Percentiles rank a stretch among this genome's conserved stretches.
These are phyloP conservation scores for Penicillium roqueforti DNA, from an alignment of 495 filamentous ascomycete genomes.

Conservation along the genomic window DNA sequence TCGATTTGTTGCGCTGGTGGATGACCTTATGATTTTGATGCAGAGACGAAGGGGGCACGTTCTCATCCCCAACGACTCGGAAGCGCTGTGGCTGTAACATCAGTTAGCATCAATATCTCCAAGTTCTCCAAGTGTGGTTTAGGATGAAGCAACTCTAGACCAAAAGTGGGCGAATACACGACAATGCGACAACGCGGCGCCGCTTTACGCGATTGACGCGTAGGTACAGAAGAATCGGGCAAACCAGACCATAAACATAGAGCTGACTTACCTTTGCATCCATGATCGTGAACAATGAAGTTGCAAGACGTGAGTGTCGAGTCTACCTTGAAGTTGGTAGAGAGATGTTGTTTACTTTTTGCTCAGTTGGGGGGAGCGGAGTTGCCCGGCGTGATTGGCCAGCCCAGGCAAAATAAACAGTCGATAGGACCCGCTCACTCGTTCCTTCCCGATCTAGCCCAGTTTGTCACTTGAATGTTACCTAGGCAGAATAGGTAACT, in stretches of 20 bases:
- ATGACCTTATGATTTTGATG: conserved; percentile 52
- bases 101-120: conserved; percentile 7
- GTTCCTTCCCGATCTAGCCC: background rate
- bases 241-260: background rate
- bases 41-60: conserved; percentile 49
- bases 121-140: background rate
- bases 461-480: background rate
- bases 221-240: background rate
- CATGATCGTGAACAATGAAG: conserved; percentile 21
- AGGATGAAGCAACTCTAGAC: background rate
- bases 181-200: background rate
- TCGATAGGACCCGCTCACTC: conserved; percentile 1
- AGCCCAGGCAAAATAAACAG: conserved; percentile 27
- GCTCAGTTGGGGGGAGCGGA: conserved; percentile 22
- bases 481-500: background rate
- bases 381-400: conserved; percentile 19
- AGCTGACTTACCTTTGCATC: conserved; percentile 41
- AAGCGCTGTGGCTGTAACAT: conserved; percentile 66
- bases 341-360: conserved; percentile 37
- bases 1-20: conserved; percentile 81
- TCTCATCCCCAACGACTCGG: conserved; percentile 71
- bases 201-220: conserved; percentile 1
- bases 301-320: conserved; percentile 3
- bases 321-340: conserved; percentile 2
- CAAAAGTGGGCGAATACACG: background rate